Conservation (phyloP, 1,284 basidiomycete genomes). For the Papiliotrema nemorosa region DNA sequence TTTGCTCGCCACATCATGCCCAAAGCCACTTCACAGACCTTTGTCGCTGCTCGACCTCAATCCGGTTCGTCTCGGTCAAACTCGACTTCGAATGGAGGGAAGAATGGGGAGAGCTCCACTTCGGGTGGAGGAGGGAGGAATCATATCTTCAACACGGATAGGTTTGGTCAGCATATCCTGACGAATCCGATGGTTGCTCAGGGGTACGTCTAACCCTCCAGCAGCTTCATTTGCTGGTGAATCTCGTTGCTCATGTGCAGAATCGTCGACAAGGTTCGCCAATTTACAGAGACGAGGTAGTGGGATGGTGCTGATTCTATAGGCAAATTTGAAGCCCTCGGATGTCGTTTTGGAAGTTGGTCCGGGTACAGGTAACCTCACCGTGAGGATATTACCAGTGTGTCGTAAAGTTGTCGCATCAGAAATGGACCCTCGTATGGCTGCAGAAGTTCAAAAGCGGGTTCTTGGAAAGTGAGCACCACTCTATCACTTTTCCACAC, state of each 20-base stretch:
- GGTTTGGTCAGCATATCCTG: conserved; percentile 95
- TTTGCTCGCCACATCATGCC: too few species aligned
- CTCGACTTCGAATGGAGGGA: conserved; percentile 15
- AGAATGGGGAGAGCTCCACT: conserved; percentile 32
- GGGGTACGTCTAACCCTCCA: conserved; percentile 58
- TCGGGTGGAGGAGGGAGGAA: conserved; percentile 60
- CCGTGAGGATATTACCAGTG: conserved; percentile 88
- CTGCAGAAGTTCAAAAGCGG: conserved; percentile 92
- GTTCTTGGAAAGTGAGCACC: conserved; percentile 98
- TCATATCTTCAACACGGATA: conserved; percentile 87
- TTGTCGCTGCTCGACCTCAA: conserved; percentile 68
- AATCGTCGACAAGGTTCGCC: conserved; percentile 68
- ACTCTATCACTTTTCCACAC: conserved; percentile 6
- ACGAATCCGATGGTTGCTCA: conserved; percentile 90
- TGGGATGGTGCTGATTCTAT: conserved; percentile 22
- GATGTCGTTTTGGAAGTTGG: conserved; percentile 97
- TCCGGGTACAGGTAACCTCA: conserved; percentile 97
- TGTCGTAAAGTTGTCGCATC: conserved; percentile 89
- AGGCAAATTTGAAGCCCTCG: conserved; percentile 90
- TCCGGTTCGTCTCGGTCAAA: conserved; percentile 32
- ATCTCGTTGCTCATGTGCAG: conserved; percentile 48
- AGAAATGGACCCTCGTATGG: conserved; percentile 99
- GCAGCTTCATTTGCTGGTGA: conserved; percentile 20
- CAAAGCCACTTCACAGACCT: conserved; percentile 78
- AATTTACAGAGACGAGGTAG: not conserved